Evolutionary conservation across 768 basidiomycete species (phyloP).

Genomic region (Zangia roseola): DNA sequence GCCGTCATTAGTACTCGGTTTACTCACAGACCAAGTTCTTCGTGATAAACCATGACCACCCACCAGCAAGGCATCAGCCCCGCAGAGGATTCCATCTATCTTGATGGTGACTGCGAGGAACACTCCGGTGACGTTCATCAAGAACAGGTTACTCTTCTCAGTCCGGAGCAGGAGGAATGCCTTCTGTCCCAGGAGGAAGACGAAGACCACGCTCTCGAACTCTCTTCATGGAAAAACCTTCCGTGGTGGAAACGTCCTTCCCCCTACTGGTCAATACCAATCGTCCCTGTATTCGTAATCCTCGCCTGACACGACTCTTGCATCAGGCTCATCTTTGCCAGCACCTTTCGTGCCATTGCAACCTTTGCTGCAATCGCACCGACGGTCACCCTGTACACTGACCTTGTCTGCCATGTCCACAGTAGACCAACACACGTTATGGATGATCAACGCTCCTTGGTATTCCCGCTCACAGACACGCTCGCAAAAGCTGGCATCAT

Average conservation of each 20-base stretch:
- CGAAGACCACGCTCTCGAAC: constrained; percentile 28
- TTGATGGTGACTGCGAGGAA: constrained; percentile 36
- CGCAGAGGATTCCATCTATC: constrained; percentile 36
- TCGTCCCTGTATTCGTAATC: not conserved
- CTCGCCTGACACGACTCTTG: not conserved
- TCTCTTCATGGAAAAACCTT: constrained; percentile 28
- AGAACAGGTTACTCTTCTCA: constrained; percentile 36
- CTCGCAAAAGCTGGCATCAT: not conserved
- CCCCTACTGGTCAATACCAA: constrained; percentile 58
- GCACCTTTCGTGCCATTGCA: constrained; percentile 56
- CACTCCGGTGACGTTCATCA: constrained; percentile 42
- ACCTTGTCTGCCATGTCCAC: constrained; percentile 64
- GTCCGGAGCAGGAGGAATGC: constrained; percentile 6
- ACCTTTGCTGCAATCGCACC: constrained; percentile 62
- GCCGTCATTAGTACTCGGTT: too few species aligned
- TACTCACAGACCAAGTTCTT: too few species aligned
- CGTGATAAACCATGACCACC: constrained; percentile 23
- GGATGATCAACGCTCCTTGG: not conserved
- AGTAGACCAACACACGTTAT: constrained; percentile 54
- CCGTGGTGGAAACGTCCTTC: constrained; percentile 82
- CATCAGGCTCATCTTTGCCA: constrained; percentile 54
- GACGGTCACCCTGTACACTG: constrained; percentile 71
- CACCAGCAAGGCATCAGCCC: not conserved
- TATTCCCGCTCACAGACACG: not conserved
- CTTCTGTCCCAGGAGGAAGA: constrained; percentile 23